These are phyloP conservation scores for Hibiscus tridactylites DNA, from an alignment of 345 rosid species.

Conservation along the genomic window DNA sequence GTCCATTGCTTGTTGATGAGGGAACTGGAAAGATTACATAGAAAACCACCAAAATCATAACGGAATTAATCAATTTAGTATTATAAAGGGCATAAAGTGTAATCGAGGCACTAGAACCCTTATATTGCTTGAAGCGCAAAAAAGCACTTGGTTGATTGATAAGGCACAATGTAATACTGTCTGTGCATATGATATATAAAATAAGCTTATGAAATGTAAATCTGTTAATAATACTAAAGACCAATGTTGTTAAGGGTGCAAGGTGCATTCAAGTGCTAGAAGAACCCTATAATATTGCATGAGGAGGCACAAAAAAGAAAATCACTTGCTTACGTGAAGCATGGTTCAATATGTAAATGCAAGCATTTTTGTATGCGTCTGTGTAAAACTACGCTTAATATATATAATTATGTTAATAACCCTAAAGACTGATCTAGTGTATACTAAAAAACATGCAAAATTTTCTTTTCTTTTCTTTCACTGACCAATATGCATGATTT, in stretches of 20 bases:
- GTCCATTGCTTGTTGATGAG: not conserved
- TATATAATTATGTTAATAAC: not conserved
- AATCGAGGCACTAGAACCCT: not conserved
- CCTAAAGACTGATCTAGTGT: not conserved
- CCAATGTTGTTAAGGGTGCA: not conserved
- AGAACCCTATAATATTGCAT: not conserved
- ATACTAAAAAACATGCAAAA: not conserved
- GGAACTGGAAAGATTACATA: not conserved
- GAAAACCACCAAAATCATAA: not conserved
- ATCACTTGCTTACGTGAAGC: not conserved
- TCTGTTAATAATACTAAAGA: not conserved
- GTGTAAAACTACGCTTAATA: not conserved
- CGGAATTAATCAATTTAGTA: not conserved
- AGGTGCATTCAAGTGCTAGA: not conserved
- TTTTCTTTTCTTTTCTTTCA: too few relatives aligned
- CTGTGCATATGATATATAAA: not conserved
- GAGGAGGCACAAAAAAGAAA: not conserved
- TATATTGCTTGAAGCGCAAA: not conserved
- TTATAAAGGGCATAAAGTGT: not conserved
- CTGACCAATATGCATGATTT: not conserved
- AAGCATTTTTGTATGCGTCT: not conserved
- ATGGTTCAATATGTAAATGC: not conserved
- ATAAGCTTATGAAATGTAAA: too few relatives aligned
- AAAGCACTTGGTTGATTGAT: not conserved
- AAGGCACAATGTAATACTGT: not conserved